Evolutionary conservation across 2,329 filamentous ascomycete genomes (phyloP).

Genomic region (Verticillium nubilum): DNA sequence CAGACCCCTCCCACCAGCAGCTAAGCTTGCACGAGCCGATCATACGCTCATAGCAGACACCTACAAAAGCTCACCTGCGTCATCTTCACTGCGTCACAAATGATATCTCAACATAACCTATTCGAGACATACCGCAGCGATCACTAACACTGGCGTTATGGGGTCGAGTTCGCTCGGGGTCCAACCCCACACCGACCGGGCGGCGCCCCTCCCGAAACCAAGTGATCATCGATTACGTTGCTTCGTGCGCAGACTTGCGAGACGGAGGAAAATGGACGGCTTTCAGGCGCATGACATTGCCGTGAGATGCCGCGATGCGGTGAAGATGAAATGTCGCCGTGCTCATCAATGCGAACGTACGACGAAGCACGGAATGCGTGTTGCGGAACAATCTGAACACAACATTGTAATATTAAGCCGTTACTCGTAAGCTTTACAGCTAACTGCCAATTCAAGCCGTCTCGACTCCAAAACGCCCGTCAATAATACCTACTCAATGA

Average conservation of each 20-base stretch:
- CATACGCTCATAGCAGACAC: too few species aligned
- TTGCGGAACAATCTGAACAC: too few species aligned
- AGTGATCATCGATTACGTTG: neutral
- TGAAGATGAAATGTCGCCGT: neutral
- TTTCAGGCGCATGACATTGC: neutral
- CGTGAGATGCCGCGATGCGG: conserved; percentile 4
- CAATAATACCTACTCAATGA: too few species aligned
- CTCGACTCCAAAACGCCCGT: neutral
- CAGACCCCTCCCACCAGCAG: too few species aligned
- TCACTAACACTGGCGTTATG: neutral
- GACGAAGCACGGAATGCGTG: too few species aligned
- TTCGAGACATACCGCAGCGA: neutral
- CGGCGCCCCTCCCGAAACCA: neutral
- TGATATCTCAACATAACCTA: neutral
- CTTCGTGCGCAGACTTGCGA: neutral
- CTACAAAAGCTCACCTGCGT: neutral
- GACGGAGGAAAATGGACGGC: neutral
- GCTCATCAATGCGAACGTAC: too few species aligned
- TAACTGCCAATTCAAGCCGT: too few species aligned
- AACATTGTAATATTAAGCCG: too few species aligned
- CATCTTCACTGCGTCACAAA: neutral
- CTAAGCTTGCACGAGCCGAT: too few species aligned
- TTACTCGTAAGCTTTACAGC: too few species aligned
- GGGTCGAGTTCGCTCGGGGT: neutral
- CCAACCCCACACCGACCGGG: neutral